Conservation (phyloP, 1,284 basidiomycete species). For the Cryptococcus sp. region DNA sequence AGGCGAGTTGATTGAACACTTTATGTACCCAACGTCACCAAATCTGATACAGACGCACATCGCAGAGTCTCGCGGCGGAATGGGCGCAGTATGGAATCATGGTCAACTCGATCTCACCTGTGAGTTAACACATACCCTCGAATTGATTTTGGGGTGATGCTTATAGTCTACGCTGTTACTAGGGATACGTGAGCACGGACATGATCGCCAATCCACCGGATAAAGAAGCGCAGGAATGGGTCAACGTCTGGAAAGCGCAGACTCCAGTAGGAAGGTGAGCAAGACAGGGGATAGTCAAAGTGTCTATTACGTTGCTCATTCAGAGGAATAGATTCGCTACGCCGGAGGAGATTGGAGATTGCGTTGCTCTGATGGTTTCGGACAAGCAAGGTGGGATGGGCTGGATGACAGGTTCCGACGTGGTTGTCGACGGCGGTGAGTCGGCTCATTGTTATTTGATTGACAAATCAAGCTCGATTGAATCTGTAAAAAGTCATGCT, state of each 20-base stretch:
- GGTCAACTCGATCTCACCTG: slow-evolving; percentile 51
- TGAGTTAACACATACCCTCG: slow-evolving; percentile 10
- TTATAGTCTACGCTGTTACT: not conserved
- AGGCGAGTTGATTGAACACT: slow-evolving; percentile 23
- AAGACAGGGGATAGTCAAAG: not conserved
- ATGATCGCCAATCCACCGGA: slow-evolving; percentile 48
- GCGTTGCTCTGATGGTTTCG: slow-evolving; percentile 40
- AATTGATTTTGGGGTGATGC: not conserved
- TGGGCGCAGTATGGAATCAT: slow-evolving; percentile 49
- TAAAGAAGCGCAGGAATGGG: slow-evolving; percentile 35
- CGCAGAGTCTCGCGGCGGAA: slow-evolving; percentile 48
- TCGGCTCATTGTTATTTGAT: not conserved
- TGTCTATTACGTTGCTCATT: not conserved
- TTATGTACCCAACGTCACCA: not conserved
- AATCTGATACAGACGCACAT: not conserved
- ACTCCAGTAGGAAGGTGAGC: slow-evolving; percentile 1
- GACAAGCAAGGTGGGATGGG: slow-evolving; percentile 31
- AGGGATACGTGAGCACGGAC: slow-evolving; percentile 51
- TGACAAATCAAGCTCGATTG: not conserved
- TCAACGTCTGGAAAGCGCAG: slow-evolving; percentile 45
- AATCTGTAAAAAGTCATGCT: no score
- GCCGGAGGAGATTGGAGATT: slow-evolving; percentile 45
- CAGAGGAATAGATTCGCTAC: slow-evolving; percentile 42
- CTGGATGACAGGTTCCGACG: slow-evolving; percentile 50
- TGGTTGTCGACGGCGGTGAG: slow-evolving; percentile 51